A percentile compares a stretch with the other conserved stretches of the same genome.
phyloP scores from a whole-genome alignment of 345 rosid species.

The Moringa oleifera region DNA sequence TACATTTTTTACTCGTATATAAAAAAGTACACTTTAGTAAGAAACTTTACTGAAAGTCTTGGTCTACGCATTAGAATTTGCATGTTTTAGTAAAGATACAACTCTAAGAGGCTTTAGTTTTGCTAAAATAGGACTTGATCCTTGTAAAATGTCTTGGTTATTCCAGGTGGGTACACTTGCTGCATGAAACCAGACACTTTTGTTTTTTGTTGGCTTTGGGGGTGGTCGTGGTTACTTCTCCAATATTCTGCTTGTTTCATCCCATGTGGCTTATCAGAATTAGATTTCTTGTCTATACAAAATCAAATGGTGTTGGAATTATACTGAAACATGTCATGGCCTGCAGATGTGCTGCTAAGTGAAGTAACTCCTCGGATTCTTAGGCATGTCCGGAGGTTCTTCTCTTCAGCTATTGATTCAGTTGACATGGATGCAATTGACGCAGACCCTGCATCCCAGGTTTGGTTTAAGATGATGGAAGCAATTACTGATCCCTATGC shows the following conservation, averaged over 20 bases:
- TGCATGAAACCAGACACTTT: too few species aligned
- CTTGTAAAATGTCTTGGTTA: not conserved
- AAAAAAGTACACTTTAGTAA: too few species aligned
- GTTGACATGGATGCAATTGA: constrained; percentile 33
- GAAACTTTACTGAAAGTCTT: too few species aligned
- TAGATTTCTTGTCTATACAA: too few species aligned
- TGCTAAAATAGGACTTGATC: too few species aligned
- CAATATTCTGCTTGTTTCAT: not conserved
- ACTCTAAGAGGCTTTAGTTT: not conserved
- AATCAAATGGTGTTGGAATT: too few species aligned
- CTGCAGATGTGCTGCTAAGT: constrained; percentile 74
- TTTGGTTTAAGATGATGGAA: constrained; percentile 69
- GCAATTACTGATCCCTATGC: constrained; percentile 70
- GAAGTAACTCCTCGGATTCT: constrained; percentile 58
- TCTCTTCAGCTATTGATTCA: constrained; percentile 37
- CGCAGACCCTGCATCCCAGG: constrained; percentile 37
- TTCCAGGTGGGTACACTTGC: too few species aligned
- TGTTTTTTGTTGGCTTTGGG: not conserved
- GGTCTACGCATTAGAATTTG: not conserved
- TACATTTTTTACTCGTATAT: too few species aligned
- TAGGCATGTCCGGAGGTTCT: constrained; percentile 44
- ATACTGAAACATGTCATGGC: constrained; percentile 15
- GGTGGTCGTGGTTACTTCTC: not conserved
- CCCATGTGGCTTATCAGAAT: not conserved
- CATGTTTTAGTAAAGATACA: not conserved